Percentiles rank a stretch among this genome's conserved stretches.
Evolutionary conservation across 441 rosid species (phyloP).

Genomic region (Isatis lusitanica): DNA sequence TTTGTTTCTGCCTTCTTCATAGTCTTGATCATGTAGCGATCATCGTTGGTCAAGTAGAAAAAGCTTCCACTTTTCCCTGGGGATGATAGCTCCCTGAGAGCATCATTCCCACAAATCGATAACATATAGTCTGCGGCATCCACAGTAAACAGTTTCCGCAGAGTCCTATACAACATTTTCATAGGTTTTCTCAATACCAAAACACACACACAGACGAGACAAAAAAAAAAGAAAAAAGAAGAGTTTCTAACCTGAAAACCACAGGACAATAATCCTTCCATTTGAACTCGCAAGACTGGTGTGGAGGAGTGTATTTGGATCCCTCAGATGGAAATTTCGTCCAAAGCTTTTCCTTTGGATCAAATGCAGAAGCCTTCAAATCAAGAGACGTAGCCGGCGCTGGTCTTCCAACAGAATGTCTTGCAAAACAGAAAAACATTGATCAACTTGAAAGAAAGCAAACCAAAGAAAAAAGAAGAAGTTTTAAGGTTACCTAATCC

Average conservation of each 20-base stretch:
- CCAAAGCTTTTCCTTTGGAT: conserved; percentile 96
- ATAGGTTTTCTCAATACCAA: not conserved
- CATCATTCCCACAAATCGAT: conserved; percentile 93
- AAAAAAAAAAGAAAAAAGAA: not conserved
- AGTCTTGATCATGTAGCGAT: conserved; percentile 95
- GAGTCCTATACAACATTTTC: conserved; percentile 59
- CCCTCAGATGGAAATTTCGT: conserved; percentile 95
- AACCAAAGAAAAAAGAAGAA: not conserved
- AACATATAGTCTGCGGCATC: conserved; percentile 98
- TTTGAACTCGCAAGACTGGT: conserved; percentile 87
- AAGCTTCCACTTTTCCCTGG: conserved; percentile 99
- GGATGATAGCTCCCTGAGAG: conserved; percentile 94
- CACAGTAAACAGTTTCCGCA: conserved; percentile 84
- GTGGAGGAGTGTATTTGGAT: conserved; percentile 94
- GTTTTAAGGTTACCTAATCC: conserved; percentile 68
- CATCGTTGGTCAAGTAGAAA: conserved; percentile 90
- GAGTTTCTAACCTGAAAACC: conserved; percentile 74
- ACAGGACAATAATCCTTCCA: conserved; percentile 99
- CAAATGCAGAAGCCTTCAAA: conserved; percentile 84
- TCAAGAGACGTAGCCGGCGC: conserved; percentile 86
- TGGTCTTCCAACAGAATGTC: conserved; percentile 95
- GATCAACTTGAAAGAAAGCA: conserved; percentile 10
- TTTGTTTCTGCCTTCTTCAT: conserved; percentile 99
- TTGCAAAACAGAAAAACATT: conserved; percentile 18
- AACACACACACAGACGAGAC: not conserved